These are phyloP conservation scores for Talaromyces wortmannii DNA, from an alignment of 495 filamentous ascomycete species.

Conservation along the genomic window DNA sequence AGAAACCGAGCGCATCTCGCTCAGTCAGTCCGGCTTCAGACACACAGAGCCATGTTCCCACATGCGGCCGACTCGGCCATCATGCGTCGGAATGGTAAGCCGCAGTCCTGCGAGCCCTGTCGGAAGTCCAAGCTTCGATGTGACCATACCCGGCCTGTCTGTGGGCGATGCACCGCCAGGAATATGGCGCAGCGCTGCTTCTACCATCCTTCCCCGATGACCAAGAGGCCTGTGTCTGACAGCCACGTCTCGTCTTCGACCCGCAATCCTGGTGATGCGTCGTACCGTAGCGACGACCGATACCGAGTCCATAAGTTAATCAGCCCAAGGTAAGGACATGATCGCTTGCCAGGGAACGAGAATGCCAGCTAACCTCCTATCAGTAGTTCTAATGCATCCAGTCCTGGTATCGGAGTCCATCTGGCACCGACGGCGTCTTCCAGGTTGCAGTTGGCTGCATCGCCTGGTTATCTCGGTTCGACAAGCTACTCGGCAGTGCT, in stretches of 20 bases:
- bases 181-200: conserved; percentile 4
- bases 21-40: neutral
- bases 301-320: neutral
- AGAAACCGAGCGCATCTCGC: too few relatives aligned
- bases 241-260: neutral
- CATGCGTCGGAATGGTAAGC: conserved; percentile 34
- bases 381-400: conserved; percentile 15
- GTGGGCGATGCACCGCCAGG: neutral
- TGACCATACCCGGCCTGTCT: conserved; percentile 21
- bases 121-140: conserved; percentile 45
- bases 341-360: neutral
- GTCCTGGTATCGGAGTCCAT: conserved; percentile 5
- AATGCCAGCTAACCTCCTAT: neutral
- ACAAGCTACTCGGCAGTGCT: conserved; percentile 44
- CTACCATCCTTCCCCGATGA: conserved; percentile 9
- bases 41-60: neutral
- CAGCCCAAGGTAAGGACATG: neutral
- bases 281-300: neutral
- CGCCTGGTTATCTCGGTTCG: conserved; percentile 41
- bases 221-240: conserved; percentile 13
- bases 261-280: neutral
- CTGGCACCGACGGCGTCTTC: conserved; percentile 11
- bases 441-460: conserved; percentile 17
- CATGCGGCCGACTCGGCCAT: neutral
- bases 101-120: conserved; percentile 46